Percentiles rank a stretch among this genome's conserved stretches.
Evolutionary conservation across 208 protist genomes (phyloP).

Genomic region (Leishmania tarentolae): DNA sequence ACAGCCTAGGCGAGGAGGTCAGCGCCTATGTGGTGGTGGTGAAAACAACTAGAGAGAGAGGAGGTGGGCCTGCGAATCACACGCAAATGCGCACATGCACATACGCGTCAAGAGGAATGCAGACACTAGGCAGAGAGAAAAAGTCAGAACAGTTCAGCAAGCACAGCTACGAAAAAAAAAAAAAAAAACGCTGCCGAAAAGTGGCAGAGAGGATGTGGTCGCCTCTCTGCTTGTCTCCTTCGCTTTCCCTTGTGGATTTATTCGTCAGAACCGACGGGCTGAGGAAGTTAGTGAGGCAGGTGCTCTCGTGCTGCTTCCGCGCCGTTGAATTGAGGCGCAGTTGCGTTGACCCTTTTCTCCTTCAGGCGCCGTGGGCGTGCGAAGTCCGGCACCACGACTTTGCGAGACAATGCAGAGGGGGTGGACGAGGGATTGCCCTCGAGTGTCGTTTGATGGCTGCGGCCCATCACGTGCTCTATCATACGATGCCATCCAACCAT

Average conservation of each 20-base stretch:
- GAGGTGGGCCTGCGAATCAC: background rate
- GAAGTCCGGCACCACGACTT: slow-evolving; percentile 33
- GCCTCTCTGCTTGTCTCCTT: too few relatives aligned
- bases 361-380: slow-evolving; percentile 24
- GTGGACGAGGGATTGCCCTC: slow-evolving; percentile 34
- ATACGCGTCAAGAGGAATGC: background rate
- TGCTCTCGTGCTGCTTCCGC: background rate
- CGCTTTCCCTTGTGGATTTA: background rate
- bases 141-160: background rate
- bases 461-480: slow-evolving; percentile 72
- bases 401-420: slow-evolving; percentile 36
- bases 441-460: slow-evolving; percentile 41
- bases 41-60: background rate
- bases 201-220: too few relatives aligned
- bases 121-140: background rate
- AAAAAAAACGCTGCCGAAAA: background rate
- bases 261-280: background rate
- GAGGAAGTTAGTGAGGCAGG: background rate
- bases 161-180: background rate
- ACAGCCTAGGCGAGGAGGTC: background rate
- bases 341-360: background rate
- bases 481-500: slow-evolving; percentile 76
- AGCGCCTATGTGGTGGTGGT: background rate
- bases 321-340: background rate
- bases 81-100: background rate